phyloP scores from a whole-genome alignment of 2,329 filamentous ascomycete species.

The Botryotinia globosa region DNA sequence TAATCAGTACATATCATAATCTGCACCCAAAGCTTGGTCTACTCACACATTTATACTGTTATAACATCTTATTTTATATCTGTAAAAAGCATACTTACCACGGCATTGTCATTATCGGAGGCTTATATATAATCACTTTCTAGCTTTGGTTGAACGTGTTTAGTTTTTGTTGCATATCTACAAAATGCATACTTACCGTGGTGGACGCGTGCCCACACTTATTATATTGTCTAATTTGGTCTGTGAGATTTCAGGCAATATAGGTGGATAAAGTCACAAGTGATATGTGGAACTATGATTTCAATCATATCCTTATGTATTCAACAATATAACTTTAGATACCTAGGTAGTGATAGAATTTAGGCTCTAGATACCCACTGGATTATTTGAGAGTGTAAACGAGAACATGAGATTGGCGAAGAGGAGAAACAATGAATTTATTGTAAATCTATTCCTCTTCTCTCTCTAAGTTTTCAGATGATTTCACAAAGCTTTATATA shows the following conservation, averaged over 20 bases:
- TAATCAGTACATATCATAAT: neutral
- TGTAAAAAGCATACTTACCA: neutral
- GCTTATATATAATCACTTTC: too few relatives aligned
- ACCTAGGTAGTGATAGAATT: neutral
- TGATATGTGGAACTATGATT: too few relatives aligned
- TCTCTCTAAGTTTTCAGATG: neutral
- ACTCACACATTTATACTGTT: neutral
- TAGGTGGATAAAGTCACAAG: too few relatives aligned
- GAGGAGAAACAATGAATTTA: neutral
- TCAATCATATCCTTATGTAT: too few relatives aligned
- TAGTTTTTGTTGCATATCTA: too few relatives aligned
- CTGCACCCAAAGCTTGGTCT: neutral
- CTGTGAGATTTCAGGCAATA: accelerated
- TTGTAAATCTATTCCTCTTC: too few relatives aligned
- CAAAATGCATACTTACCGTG: neutral
- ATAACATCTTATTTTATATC: neutral
- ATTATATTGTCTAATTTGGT: neutral
- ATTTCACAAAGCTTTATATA: neutral
- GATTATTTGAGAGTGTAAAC: neutral
- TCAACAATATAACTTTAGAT: neutral
- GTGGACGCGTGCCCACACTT: accelerated
- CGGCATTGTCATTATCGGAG: too few relatives aligned
- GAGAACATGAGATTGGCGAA: neutral
- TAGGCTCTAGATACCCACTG: neutral
- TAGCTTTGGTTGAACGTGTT: too few relatives aligned